Percentiles rank a stretch among this genome's conserved stretches.
Evolutionary conservation across 306 rosid genomes (phyloP).

Genomic region (Quercus bicolor): DNA sequence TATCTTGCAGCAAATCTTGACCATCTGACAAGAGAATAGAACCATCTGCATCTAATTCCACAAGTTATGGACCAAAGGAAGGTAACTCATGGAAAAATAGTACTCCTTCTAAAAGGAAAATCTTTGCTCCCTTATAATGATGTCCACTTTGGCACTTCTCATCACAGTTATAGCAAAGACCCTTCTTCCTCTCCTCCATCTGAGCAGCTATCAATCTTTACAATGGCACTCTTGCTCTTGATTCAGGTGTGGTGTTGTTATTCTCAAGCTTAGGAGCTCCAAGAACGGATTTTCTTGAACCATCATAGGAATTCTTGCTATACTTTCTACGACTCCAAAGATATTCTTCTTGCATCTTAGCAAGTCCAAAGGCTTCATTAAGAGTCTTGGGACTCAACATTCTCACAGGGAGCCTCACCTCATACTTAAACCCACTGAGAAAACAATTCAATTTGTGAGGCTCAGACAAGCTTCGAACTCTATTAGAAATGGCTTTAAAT

Average conservation of each 20-base stretch:
- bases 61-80: too few relatives aligned
- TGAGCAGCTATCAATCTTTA: background rate
- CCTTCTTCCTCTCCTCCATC: background rate
- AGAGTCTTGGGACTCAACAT: background rate
- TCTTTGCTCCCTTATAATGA: too few relatives aligned
- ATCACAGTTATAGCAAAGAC: background rate
- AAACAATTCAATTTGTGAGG: background rate
- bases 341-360: background rate
- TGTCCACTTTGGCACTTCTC: too few relatives aligned
- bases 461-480: background rate
- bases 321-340: background rate
- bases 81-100: too few relatives aligned
- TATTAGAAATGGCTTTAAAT: background rate
- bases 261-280: background rate
- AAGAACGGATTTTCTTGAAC: background rate
- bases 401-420: background rate
- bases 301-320: background rate
- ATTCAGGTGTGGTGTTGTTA: too few relatives aligned
- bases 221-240: background rate
- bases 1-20: too few relatives aligned
- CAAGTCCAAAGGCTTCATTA: too few relatives aligned
- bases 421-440: background rate
- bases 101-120: too few relatives aligned
- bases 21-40: too few relatives aligned
- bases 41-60: too few relatives aligned